phyloP scores from a whole-genome alignment of 1,284 basidiomycete genomes.

The Ceratorhiza oryzae-sativae region DNA sequence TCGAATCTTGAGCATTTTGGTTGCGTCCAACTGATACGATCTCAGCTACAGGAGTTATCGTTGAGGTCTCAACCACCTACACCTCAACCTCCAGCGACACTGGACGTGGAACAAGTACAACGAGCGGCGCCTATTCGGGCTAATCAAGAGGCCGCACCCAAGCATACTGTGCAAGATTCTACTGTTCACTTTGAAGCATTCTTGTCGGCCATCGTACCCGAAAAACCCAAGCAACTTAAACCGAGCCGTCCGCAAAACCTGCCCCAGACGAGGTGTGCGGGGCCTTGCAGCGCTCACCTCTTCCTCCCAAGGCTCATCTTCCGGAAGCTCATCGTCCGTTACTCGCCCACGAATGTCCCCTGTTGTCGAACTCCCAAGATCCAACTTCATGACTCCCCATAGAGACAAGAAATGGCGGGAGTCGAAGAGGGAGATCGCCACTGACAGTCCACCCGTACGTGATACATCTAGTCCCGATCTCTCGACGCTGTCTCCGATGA shows the following conservation, averaged over 20 bases:
- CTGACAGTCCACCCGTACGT: slow-evolving; percentile 25
- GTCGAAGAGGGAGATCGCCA: slow-evolving; percentile 34
- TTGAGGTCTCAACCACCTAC: slow-evolving; percentile 28
- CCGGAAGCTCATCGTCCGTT: slow-evolving; percentile 7
- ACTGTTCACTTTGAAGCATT: slow-evolving; percentile 42
- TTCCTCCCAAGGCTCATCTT: slow-evolving; percentile 1
- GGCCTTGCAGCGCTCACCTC: slow-evolving; percentile 6
- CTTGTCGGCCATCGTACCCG: slow-evolving; percentile 23
- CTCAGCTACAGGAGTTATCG: slow-evolving; percentile 22
- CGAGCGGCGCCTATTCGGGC: slow-evolving; percentile 5
- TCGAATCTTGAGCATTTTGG: neutral
- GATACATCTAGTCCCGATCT: slow-evolving; percentile 39
- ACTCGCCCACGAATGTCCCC: slow-evolving; percentile 6
- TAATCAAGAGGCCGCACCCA: slow-evolving; percentile 1
- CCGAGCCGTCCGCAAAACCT: slow-evolving; percentile 10
- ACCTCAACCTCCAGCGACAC: slow-evolving; percentile 9
- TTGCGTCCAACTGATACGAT: neutral
- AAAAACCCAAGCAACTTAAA: slow-evolving; percentile 29
- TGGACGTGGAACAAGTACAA: slow-evolving; percentile 7
- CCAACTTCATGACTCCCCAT: slow-evolving; percentile 38
- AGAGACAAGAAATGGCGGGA: slow-evolving; percentile 40
- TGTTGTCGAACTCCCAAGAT: slow-evolving; percentile 15
- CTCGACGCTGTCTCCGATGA: slow-evolving; percentile 26
- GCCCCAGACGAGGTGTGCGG: neutral
- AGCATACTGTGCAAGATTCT: slow-evolving; percentile 37